Evolutionary conservation across 768 basidiomycete species (phyloP).

Genomic region (Serendipita sp.): DNA sequence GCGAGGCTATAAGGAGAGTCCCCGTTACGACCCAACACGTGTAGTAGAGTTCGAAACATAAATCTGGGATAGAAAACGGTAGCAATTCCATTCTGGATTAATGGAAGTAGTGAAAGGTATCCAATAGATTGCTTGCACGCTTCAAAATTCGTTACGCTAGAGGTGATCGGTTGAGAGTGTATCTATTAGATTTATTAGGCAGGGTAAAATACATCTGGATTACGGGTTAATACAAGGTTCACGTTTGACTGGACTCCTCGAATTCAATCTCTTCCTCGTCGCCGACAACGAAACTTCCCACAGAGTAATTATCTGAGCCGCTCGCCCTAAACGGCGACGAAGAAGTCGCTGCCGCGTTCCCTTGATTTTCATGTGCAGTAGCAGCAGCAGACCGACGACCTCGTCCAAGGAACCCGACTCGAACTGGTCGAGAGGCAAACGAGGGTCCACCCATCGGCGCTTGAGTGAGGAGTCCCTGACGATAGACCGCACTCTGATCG

Average conservation of each 20-base stretch:
- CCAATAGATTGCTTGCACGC: no score
- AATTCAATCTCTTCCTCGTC: slow-evolving; percentile 48
- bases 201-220: no score
- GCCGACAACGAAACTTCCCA: slow-evolving; percentile 67
- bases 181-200: no score
- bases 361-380: slow-evolving; percentile 15
- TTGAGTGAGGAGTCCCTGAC: slow-evolving; percentile 59
- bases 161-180: no score
- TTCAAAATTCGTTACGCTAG: no score
- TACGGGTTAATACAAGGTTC: background rate
- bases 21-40: no score
- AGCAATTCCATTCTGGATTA: no score
- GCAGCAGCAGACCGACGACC: slow-evolving; percentile 24
- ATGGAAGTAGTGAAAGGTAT: no score
- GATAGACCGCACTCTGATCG: slow-evolving; percentile 53
- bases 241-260: background rate
- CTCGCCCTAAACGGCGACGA: slow-evolving; percentile 40
- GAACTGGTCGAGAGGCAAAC: slow-evolving; percentile 37
- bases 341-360: slow-evolving; percentile 28
- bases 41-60: no score
- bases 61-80: no score
- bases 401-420: slow-evolving; percentile 16
- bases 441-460: slow-evolving; percentile 31
- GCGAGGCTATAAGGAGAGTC: no score
- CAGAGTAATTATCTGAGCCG: slow-evolving; percentile 44